These are phyloP conservation scores for Podospora australis DNA, from an alignment of 495 filamentous ascomycete species.

Conservation along the genomic window DNA sequence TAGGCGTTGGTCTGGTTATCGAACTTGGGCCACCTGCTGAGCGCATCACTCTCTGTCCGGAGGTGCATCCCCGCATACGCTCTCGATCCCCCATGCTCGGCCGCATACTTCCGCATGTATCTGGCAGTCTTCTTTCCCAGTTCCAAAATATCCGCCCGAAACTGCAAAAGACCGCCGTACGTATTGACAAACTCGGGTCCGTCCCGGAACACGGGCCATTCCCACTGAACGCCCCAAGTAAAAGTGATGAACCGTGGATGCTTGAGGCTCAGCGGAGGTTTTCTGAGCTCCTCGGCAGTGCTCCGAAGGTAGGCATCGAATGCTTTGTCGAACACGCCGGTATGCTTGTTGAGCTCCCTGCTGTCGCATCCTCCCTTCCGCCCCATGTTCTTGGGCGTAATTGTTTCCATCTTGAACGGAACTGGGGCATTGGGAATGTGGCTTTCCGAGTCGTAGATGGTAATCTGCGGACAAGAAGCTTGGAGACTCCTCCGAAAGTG, in stretches of 20 bases:
- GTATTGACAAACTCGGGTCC: slow-evolving; percentile 36
- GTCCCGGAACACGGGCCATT: slow-evolving; percentile 39
- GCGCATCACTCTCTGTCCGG: slow-evolving; percentile 36
- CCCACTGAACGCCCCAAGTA: slow-evolving; percentile 41
- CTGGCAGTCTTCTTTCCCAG: slow-evolving; percentile 23
- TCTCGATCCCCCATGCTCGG: slow-evolving; percentile 3
- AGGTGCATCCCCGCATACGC: slow-evolving; percentile 34
- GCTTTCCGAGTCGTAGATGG: slow-evolving; percentile 27
- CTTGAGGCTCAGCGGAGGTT: slow-evolving; percentile 18
- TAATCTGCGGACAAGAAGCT: slow-evolving; percentile 35
- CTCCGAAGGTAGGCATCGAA: slow-evolving; percentile 25
- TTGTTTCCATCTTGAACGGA: slow-evolving; percentile 24
- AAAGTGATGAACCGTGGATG: slow-evolving; percentile 33
- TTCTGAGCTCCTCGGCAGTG: slow-evolving; percentile 20
- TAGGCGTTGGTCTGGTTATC: slow-evolving; percentile 35
- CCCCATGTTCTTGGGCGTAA: slow-evolving; percentile 38
- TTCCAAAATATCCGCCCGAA: slow-evolving; percentile 33
- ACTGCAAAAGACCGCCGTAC: slow-evolving; percentile 35
- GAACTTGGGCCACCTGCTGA: slow-evolving; percentile 35
- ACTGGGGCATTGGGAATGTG: slow-evolving; percentile 34
- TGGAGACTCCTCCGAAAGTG: slow-evolving; percentile 34
- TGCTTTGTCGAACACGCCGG: slow-evolving; percentile 33
- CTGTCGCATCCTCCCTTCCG: slow-evolving; percentile 35
- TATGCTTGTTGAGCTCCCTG: slow-evolving; percentile 39
- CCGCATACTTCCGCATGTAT: slow-evolving; percentile 25